Conservation (phyloP, 2,329 filamentous ascomycete species). For the Cercospora sesami region DNA sequence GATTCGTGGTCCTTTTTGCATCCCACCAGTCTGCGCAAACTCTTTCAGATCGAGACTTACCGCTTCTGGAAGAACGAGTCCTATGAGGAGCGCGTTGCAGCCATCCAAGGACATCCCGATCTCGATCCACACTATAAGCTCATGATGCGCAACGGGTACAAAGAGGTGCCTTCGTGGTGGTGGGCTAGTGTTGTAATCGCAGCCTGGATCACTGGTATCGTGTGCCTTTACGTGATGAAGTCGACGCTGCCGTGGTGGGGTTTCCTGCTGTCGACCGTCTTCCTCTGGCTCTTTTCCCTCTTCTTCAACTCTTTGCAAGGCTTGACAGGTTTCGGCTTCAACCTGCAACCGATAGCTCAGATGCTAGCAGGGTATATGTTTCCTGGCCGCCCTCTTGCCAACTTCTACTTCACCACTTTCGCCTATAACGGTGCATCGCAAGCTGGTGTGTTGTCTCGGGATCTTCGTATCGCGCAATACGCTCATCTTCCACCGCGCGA, state of each 20-base stretch:
- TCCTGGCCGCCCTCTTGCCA: slow-evolving; percentile 41
- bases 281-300: slow-evolving; percentile 21
- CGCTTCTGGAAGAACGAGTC: slow-evolving; percentile 36
- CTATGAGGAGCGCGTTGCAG: slow-evolving; percentile 25
- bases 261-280: slow-evolving; percentile 31
- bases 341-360: slow-evolving; percentile 46
- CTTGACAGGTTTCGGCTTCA: slow-evolving; percentile 43
- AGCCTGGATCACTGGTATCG: slow-evolving; percentile 31
- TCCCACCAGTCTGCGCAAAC: slow-evolving; percentile 29
- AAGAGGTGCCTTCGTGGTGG: slow-evolving; percentile 39
- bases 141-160: slow-evolving; percentile 36
- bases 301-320: slow-evolving; percentile 34
- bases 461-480: slow-evolving; percentile 43
- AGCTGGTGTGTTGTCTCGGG: slow-evolving; percentile 36
- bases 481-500: slow-evolving; percentile 43
- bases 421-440: slow-evolving; percentile 38
- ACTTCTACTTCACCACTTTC: slow-evolving; percentile 37
- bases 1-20: slow-evolving; percentile 38
- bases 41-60: slow-evolving; percentile 25
- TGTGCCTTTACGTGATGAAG: slow-evolving; percentile 33
- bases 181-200: slow-evolving; percentile 30
- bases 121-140: slow-evolving; percentile 40
- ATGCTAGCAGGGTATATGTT: slow-evolving; percentile 53
- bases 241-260: slow-evolving; percentile 40
- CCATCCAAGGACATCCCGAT: slow-evolving; percentile 30